Percentiles rank a stretch among this genome's conserved stretches.
Evolutionary conservation across 202 grass and related monocot species (phyloP).

Genomic region (Digitaria exilis): DNA sequence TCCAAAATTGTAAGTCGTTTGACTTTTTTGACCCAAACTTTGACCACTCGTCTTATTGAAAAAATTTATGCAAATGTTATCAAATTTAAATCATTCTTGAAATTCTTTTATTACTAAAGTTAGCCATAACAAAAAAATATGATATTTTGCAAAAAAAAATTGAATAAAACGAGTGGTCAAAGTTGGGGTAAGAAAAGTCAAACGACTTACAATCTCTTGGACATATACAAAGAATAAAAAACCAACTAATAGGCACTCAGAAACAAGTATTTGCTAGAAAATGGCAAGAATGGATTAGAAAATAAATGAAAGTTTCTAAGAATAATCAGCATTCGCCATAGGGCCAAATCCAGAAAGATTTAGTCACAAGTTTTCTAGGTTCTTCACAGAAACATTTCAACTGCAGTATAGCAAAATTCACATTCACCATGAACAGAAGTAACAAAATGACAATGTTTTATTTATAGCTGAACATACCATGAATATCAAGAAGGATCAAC

Average conservation of each 20-base stretch:
- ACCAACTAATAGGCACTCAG: neutral
- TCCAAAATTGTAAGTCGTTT: too few relatives aligned
- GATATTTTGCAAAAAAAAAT: too few relatives aligned
- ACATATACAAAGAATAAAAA: neutral
- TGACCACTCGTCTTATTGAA: too few relatives aligned
- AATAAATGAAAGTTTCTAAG: neutral
- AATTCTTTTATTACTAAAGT: too few relatives aligned
- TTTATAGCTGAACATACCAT: conserved; percentile 32
- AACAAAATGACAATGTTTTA: neutral
- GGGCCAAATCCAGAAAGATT: conserved; percentile 4
- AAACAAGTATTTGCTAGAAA: conserved; percentile 14
- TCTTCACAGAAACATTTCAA: neutral
- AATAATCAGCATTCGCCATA: neutral
- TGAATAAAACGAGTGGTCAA: too few relatives aligned
- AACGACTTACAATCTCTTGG: too few relatives aligned
- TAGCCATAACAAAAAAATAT: too few relatives aligned
- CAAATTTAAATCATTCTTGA: too few relatives aligned
- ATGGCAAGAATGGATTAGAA: neutral
- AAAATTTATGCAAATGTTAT: too few relatives aligned
- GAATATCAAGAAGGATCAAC: conserved; percentile 26
- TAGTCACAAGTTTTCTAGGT: neutral
- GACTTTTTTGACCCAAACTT: too few relatives aligned
- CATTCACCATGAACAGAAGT: neutral
- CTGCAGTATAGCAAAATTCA: neutral
- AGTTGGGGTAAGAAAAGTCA: too few relatives aligned